Conservation (phyloP, 805 yeast species). For the Danielia reshetovae region DNA sequence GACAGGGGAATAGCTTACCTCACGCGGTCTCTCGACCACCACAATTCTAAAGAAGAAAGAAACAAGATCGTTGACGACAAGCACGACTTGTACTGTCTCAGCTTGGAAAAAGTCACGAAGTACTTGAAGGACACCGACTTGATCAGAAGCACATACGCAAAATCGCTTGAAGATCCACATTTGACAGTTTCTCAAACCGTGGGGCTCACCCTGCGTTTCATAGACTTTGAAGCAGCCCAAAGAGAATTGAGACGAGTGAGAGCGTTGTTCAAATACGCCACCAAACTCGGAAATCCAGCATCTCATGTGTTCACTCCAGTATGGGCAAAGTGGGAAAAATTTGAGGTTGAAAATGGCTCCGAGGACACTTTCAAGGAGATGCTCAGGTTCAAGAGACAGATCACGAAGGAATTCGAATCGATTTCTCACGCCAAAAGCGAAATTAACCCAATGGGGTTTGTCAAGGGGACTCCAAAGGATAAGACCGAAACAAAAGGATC, state of each 20-base stretch:
- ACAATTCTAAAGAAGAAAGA: constrained; percentile 7
- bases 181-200: constrained; percentile 43
- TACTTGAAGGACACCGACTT: constrained; percentile 15
- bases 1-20: constrained; percentile 14
- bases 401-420: constrained; percentile 19
- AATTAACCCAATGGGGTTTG: constrained; percentile 45
- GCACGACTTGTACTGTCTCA: constrained; percentile 16
- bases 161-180: constrained; percentile 37
- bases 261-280: constrained; percentile 46
- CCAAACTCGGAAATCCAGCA: constrained; percentile 21
- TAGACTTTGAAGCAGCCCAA: constrained; percentile 49
- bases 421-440: constrained; percentile 8
- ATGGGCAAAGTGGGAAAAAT: constrained; percentile 22
- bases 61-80: constrained; percentile 21
- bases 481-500: constrained; percentile 13
- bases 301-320: constrained; percentile 6
- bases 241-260: constrained; percentile 61
- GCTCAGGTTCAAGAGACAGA: constrained; percentile 55
- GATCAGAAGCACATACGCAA: constrained; percentile 37
- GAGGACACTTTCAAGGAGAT: constrained; percentile 71
- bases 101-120: constrained; percentile 5
- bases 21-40: constrained; percentile 1
- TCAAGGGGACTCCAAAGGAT: constrained; percentile 34
- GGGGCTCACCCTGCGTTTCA: constrained; percentile 49
- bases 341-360: constrained; percentile 69